Conservation (phyloP, 257 asterid species). For the Pogostemon cablin region DNA sequence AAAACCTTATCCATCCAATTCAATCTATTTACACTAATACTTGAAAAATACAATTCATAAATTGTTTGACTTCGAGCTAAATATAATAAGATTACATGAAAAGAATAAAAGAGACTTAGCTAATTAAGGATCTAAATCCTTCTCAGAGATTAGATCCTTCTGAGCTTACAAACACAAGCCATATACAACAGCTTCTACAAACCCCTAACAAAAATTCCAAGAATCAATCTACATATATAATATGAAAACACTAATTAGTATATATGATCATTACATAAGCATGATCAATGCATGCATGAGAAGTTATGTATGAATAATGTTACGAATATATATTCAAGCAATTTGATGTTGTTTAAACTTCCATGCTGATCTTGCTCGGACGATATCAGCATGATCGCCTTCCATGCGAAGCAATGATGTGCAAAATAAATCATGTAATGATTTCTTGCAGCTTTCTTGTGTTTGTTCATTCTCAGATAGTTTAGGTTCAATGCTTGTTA, state of each 20-base stretch:
- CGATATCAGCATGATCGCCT: constrained; percentile 63
- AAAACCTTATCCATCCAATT: no score
- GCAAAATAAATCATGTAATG: constrained; percentile 45
- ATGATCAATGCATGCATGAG: background rate
- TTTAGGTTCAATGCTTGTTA: constrained; percentile 51
- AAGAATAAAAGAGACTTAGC: background rate
- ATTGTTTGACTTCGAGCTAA: no score
- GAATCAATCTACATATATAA: background rate
- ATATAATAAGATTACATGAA: no score
- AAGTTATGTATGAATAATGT: constrained; percentile 1
- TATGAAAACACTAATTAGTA: background rate
- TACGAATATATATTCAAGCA: constrained; percentile 2
- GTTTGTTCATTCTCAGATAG: background rate
- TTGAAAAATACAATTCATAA: no score
- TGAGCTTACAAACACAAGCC: constrained; percentile 6
- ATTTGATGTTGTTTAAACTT: constrained; percentile 38
- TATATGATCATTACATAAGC: constrained; percentile 3
- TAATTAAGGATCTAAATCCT: background rate
- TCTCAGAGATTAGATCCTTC: background rate
- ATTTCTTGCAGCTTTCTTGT: background rate
- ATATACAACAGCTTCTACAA: background rate
- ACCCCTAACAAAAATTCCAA: constrained; percentile 11
- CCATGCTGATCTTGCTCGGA: constrained; percentile 86
- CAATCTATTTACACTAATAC: no score
- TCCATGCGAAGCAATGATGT: constrained; percentile 88